Percentiles rank a stretch among this genome's conserved stretches.
phyloP scores from a whole-genome alignment of 2,329 filamentous ascomycete species.

The Penicillium rolfsii region DNA sequence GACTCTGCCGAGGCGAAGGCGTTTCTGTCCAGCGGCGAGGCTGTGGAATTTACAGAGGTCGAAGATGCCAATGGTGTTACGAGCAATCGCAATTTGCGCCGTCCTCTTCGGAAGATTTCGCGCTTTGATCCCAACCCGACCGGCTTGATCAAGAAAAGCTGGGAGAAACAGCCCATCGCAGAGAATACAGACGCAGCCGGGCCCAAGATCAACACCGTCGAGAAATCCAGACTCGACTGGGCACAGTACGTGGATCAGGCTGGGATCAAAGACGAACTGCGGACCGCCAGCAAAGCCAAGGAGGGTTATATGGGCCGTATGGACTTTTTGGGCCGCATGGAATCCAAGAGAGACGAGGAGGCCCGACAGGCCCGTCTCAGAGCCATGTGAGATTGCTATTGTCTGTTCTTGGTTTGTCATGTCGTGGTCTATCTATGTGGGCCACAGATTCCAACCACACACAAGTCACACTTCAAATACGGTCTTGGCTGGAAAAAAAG shows the following conservation, averaged over 20 bases:
- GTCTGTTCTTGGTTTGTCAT: slow-evolving; percentile 3
- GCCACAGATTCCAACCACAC: background rate
- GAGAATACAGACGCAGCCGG: slow-evolving; percentile 43
- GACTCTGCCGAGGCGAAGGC: slow-evolving; percentile 59
- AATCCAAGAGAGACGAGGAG: slow-evolving; percentile 60
- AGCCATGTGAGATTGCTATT: slow-evolving; percentile 31
- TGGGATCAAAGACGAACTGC: slow-evolving; percentile 64
- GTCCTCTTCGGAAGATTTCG: slow-evolving; percentile 49
- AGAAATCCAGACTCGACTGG: slow-evolving; percentile 69
- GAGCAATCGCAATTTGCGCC: slow-evolving; percentile 34
- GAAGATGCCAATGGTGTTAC: slow-evolving; percentile 26
- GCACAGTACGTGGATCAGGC: slow-evolving; percentile 64
- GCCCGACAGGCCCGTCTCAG: slow-evolving; percentile 56
- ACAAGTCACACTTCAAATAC: background rate
- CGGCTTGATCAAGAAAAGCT: slow-evolving; percentile 48
- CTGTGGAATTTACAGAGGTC: slow-evolving; percentile 39
- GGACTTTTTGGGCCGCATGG: slow-evolving; percentile 64
- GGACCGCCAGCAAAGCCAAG: slow-evolving; percentile 64
- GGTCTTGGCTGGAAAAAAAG: background rate
- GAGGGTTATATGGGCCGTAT: slow-evolving; percentile 64
- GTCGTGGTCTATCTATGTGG: background rate
- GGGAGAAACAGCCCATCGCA: slow-evolving; percentile 43
- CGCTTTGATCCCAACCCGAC: slow-evolving; percentile 53
- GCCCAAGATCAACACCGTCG: slow-evolving; percentile 67
- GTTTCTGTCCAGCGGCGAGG: slow-evolving; percentile 51